Base-by-base conservation (phyloP, 1,284 basidiomycete species). In the Cystobasidium slooffiae region DNA sequence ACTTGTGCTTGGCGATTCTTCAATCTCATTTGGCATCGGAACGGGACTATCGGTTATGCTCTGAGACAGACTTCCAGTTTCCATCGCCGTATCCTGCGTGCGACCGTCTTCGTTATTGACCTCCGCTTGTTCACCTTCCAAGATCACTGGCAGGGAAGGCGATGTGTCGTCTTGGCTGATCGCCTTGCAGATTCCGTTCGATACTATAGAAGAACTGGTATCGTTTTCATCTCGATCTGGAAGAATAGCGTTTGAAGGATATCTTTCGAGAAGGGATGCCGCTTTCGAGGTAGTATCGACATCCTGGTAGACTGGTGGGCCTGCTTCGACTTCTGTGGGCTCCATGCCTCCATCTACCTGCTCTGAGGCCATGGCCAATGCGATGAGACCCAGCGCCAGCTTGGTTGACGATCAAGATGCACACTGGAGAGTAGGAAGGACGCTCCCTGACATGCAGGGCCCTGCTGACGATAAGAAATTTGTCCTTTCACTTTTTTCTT, bases 311-410 rank as follows among this genome's bases (percentile, higher is more conserved):
- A 31, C 31, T 31, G 31, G 5, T 31, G 31, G 31, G 31, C 22
- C 61, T 22, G 7, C 44, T 22, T 49, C 46, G 6, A 20, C 12
- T 22, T 31, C 43, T 9, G 12, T 22, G 6, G 44, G 7, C 12
- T 1, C 12, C 16, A 41, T 59, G 44, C 46, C 20, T 47, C n/a
- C 18, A 10, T 37, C 61, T 44, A 44, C 43, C 61, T 63, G 56
- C 43, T 59, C 37, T 6, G 56, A 41, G 56, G 56, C 61, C 61
- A 63, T 63, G 12, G 61, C 61, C 20, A 63, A 20, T 24, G 61
- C 61, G 12, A 63, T 46, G 47, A 63, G 61, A 46, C 46, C 61
- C 61, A 63, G 61, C 61, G 61, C 61, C 61, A 63, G 61, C 44
- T 63, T 63, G 61, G 44, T 43, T 24, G n/a, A 12, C 6, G 39